These are phyloP conservation scores for Termitomyces sp. DNA, from an alignment of 768 basidiomycete genomes.

Conservation along the genomic window DNA sequence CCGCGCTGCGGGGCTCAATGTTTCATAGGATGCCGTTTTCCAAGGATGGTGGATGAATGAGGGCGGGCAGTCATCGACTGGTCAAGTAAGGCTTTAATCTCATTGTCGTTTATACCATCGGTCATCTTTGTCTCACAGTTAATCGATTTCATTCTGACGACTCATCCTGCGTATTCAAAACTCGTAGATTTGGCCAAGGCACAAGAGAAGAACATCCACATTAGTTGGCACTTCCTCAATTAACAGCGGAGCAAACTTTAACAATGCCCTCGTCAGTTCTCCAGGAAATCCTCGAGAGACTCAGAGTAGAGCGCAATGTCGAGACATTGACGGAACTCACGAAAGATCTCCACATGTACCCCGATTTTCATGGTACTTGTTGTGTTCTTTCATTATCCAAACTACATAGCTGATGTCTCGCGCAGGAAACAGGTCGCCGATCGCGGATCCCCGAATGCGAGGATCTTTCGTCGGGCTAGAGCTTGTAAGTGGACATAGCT, in stretches of 20 bases:
- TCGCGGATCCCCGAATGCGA: slow-evolving; percentile 93
- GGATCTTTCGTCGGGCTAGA: slow-evolving; percentile 87
- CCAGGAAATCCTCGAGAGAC: slow-evolving; percentile 63
- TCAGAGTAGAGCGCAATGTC: slow-evolving; percentile 48
- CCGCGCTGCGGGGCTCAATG: neutral
- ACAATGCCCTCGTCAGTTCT: slow-evolving; percentile 44
- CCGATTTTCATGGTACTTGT: slow-evolving; percentile 79
- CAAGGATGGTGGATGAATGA: slow-evolving; percentile 99
- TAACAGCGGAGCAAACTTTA: neutral
- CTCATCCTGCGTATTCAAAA: slow-evolving; percentile 78
- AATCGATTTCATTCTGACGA: slow-evolving; percentile 92
- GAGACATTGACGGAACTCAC: slow-evolving; percentile 78
- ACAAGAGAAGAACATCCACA: slow-evolving; percentile 53
- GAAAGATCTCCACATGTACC: slow-evolving; percentile 90
- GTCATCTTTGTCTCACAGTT: slow-evolving; percentile 39
- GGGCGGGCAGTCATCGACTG: slow-evolving; percentile 97
- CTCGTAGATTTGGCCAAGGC: slow-evolving; percentile 61
- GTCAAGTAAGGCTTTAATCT: slow-evolving; percentile 50
- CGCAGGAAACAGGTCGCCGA: slow-evolving; percentile 90
- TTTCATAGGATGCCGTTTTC: slow-evolving; percentile 73
- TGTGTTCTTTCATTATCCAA: neutral
- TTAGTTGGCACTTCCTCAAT: slow-evolving; percentile 29
- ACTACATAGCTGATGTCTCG: neutral
- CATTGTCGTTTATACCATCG: neutral
- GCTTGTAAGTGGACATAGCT: slow-evolving; percentile 46